Percentiles rank a stretch among this genome's conserved stretches.
Conservation (phyloP, 768 basidiomycete species). For the Amanita thiersii region DNA sequence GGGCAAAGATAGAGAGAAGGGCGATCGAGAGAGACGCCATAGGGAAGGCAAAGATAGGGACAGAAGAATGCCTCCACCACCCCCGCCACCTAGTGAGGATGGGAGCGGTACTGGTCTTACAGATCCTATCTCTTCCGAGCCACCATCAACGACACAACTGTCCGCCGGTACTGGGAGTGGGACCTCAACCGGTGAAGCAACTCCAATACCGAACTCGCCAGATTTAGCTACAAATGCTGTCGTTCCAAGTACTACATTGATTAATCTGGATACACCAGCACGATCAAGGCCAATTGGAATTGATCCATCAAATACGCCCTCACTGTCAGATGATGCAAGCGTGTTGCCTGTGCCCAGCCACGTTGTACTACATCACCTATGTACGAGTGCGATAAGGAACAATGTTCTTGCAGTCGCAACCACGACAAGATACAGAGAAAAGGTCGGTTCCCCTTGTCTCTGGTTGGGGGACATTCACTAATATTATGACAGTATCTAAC, state of each 20-base stretch:
- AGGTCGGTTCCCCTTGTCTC: conserved; percentile 40
- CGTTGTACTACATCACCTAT: conserved; percentile 89
- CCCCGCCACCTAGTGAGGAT: conserved; percentile 22
- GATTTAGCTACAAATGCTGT: background rate
- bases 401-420: conserved; percentile 89
- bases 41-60: conserved; percentile 13
- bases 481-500: conserved; percentile 6
- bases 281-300: conserved; percentile 25
- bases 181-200: conserved; percentile 7
- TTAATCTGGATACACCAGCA: conserved; percentile 1
- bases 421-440: conserved; percentile 86
- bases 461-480: background rate
- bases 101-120: conserved; percentile 12
- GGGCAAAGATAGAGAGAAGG: conserved; percentile 9
- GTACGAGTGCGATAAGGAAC: conserved; percentile 91
- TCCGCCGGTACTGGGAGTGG: background rate
- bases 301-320: conserved; percentile 27
- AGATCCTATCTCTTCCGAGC: conserved; percentile 5
- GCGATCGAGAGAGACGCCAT: conserved; percentile 11
- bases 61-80: conserved; percentile 15
- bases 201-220: conserved; percentile 6
- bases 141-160: background rate
- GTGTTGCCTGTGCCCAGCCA: conserved; percentile 91
- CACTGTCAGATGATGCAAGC: conserved; percentile 78
- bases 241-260: background rate